Percentiles rank a stretch among this genome's conserved stretches.
Conservation (phyloP, 306 rosid genomes). For the Benincasa hispida region DNA sequence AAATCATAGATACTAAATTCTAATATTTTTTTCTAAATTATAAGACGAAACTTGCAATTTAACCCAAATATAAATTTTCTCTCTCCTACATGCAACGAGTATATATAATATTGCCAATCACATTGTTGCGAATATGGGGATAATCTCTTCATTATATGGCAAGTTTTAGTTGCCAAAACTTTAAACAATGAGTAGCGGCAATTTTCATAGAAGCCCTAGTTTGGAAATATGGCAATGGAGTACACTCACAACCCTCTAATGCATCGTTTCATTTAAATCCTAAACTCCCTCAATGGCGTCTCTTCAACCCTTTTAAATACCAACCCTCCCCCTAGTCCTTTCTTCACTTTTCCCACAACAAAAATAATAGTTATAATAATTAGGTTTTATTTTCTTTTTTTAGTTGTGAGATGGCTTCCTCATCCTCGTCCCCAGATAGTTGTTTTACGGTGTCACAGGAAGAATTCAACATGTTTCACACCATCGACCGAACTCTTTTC, state of each 20-base stretch:
- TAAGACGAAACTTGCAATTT: too few species aligned
- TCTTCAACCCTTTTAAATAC: conserved; percentile 1
- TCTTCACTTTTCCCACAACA: neutral
- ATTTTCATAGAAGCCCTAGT: neutral
- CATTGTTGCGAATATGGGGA: neutral
- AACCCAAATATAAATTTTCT: neutral
- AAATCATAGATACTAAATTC: too few species aligned
- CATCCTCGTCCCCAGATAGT: neutral
- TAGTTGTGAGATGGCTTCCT: conserved; percentile 16
- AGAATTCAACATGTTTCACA: conserved; percentile 45
- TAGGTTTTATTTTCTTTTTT: too few species aligned
- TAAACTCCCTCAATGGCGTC: conserved; percentile 5
- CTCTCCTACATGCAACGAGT: neutral
- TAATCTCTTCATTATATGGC: neutral
- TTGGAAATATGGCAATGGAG: conserved; percentile 10
- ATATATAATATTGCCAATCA: neutral
- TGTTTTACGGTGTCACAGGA: conserved; percentile 14
- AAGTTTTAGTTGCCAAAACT: neutral
- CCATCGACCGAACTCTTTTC: conserved; percentile 43
- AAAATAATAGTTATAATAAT: too few species aligned
- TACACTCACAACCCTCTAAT: neutral
- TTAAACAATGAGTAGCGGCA: neutral
- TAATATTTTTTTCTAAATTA: too few species aligned
- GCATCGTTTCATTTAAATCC: neutral
- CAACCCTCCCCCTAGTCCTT: neutral